Base-by-base conservation (phyloP, 208 protist genomes). In the Kentomonas sorsogonicus region DNA sequence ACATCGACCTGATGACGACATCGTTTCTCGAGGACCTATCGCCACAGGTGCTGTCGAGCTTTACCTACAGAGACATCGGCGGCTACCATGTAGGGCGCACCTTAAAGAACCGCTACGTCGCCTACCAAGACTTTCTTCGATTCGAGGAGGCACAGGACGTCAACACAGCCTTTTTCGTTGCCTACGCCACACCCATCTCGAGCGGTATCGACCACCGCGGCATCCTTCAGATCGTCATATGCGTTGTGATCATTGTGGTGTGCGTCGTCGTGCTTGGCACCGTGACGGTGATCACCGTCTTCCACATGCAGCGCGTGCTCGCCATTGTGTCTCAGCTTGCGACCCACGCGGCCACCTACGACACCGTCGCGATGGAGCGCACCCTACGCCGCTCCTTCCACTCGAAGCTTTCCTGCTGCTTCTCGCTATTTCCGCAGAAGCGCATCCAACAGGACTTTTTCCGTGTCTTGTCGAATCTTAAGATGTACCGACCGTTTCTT, bases 401-500 rank as follows among this genome's bases (percentile, higher is more conserved):
- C 9, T 27, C 16, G 13, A 2, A n/a, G 18, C 18, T 18, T 16
- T 23, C 20, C 22, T 34, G 33, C 33, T 27, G 34, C 6, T 13
- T 13, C 2, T 11, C 62, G 11, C 25, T 71, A 30, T 60, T 54
- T 5, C 76, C 69, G 10, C 27, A 38, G 15, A 50, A 55, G 25
- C 54, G 76, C 38, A 63, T 82, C 11, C 50, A 72, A n/a, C 15
- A 77, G 5, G 78, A 86, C 58, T 86, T 86, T 33, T 45, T 66
- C 36, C 67, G 60, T 45, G 81, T 86, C 47, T 38, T 81, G 2
- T 27, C 66, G 10, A 86, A 86, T 52, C 68, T 86, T 1, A 72
- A 67, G 20, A 57, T 64, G 5, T 81, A 86, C 56, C 73, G 74
- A 9, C 67, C 74, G 22, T 86, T 86, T 52, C 56, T 86, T 25